phyloP scores from a whole-genome alignment of 768 basidiomycete species.

The Macrolepiota fuliginosa region DNA sequence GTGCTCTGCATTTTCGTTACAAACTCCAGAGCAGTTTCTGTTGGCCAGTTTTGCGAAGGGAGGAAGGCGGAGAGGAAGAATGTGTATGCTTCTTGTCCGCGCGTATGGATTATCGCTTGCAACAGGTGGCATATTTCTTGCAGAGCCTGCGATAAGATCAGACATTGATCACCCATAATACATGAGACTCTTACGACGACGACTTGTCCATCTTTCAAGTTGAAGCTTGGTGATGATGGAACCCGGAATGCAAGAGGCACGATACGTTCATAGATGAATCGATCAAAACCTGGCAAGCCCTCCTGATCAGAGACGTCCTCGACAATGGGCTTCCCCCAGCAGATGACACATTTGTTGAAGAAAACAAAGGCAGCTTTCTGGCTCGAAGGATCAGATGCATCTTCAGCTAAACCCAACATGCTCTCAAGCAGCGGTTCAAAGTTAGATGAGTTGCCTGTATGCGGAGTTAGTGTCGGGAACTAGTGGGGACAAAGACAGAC shows the following conservation, averaged over 20 bases:
- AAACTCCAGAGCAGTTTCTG: conserved; percentile 74
- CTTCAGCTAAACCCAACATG: conserved; percentile 71
- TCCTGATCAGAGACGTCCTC: conserved; percentile 33
- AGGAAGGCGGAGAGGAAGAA: conserved; percentile 80
- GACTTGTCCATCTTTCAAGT: conserved; percentile 86
- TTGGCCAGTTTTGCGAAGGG: conserved; percentile 87
- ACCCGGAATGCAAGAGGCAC: conserved; percentile 83
- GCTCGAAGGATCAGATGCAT: conserved; percentile 69
- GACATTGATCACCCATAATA: neutral
- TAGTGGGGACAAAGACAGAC: conserved; percentile 21
- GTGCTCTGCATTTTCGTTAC: conserved; percentile 70
- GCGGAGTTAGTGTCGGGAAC: neutral
- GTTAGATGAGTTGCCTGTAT: conserved; percentile 44
- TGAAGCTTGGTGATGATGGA: conserved; percentile 75
- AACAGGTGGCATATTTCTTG: conserved; percentile 87
- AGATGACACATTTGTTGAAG: conserved; percentile 61
- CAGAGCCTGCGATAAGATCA: conserved; percentile 56
- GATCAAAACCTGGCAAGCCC: conserved; percentile 84
- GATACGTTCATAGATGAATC: conserved; percentile 85
- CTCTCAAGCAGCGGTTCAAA: conserved; percentile 77
- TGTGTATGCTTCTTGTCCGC: conserved; percentile 80
- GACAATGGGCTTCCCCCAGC: conserved; percentile 56
- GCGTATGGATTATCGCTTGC: conserved; percentile 70
- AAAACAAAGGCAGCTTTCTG: conserved; percentile 83
- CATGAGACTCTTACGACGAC: conserved; percentile 57